Evolutionary conservation across 768 basidiomycete species (phyloP), one percentile per base, ranked within the genome.

Genomic region (Lepiota subincarnata): DNA sequence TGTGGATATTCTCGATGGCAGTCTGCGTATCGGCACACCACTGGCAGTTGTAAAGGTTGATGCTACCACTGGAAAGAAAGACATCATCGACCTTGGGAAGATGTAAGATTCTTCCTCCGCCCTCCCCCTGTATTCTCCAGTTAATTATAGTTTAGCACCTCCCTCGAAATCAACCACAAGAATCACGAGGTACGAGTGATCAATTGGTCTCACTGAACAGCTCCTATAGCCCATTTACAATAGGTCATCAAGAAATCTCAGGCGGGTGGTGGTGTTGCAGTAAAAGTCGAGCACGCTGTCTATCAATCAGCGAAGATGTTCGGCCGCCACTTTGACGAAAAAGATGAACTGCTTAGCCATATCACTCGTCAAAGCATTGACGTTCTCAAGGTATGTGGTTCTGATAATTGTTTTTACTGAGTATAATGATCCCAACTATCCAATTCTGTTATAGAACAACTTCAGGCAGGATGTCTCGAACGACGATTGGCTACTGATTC

Each of bases 141-240:
- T 38, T 55, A 14, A 44, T 10, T 40, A 16, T 16, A 37, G 38
- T 34, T 20, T 57, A 97, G 95, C 57, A 94, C 97, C 0, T 97
- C 93, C 3, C 73, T 98, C 63, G 96, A 99, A 70, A 97, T 98
- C 67, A 98, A 99, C 66, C 95, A 98, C 74, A 97, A 96, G 68
- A 68, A 84, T 1, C 74, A 76, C 49, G 95, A 98, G 19, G 87
- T 92, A 60, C 63, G 82, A 60, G 43, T 24, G 50, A 31, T 37
- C 18, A 10, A 24, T 19, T 48, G 35, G 50, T 37, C 13, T 28
- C 8, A 36, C 42, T 50, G 26, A 26, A 35, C 44, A 24, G 36
- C 52, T 46, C 53, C 31, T 44, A 34, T 19, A 26, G 46, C 46
- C 18, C 36, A 11, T 48, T 50, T 45, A 43, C 40, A 63, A 16